Evolutionary conservation across 257 asterid species (phyloP), one percentile per base, ranked within the genome.

Genomic region (Agastache rugosa): DNA sequence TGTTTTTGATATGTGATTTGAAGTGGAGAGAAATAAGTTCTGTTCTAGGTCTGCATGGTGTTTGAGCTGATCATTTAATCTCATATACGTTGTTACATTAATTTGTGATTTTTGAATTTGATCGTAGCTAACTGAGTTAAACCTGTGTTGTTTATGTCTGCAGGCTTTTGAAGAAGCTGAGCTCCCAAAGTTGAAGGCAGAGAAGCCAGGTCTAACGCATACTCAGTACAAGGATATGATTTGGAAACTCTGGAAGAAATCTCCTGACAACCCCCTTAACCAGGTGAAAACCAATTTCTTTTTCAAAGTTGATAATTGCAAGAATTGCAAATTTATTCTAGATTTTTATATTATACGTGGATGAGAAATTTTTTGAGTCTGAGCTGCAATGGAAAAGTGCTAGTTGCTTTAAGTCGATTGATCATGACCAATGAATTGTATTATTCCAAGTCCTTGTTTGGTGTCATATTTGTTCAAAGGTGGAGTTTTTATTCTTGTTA

Each of bases 171-270:
- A 87, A 79, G 92, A 87, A 77, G 89, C 85, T 42, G 91, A 87
- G 82, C 86, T 87, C 44, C 89, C 91, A 3, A 77, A 63, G 63
- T 65, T 87, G 75, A 85, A 83, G 78, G 85, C 70, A 63, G 89
- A 84, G 80, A 87, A 87, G 67, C 92, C 89, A 0, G 92, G 92
- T 19, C 78, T 87, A 4, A 85, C 88, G n/a, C 89, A 87, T 67
- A 80, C 78, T 53, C 92, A 87, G 37, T 85, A 85, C 78, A 87
- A 87, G 84, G 99, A 94, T 84, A 77, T 94, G 96, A 83, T 94
- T 75, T 92, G 97, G 99, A 94, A 94, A 82, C 84, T 94, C 48
- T 92, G 97, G 99, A 94, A 90, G 92, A 92, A 89, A 74, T 89
- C 96, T 83, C 95, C 96, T 0, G 98, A 94, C 79, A 94, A 91